Evolutionary conservation across 352 stramenopile genomes (phyloP).

Genomic region (Pythium aquatile): DNA sequence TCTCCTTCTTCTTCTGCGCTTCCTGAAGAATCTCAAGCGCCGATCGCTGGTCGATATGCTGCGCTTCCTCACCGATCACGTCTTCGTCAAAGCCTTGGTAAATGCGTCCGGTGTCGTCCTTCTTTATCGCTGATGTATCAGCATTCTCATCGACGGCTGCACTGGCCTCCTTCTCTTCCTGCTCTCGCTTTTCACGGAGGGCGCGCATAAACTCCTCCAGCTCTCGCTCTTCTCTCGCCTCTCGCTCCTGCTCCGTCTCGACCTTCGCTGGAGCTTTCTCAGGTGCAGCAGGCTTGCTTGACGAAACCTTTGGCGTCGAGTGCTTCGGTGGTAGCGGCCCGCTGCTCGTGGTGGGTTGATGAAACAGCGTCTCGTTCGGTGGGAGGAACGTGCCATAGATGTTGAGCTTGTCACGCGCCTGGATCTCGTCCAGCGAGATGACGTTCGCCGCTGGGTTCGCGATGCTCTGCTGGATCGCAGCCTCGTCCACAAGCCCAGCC

Average conservation of each 20-base stretch:
- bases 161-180: constrained; percentile 40
- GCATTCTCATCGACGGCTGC: constrained; percentile 8
- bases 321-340: background rate
- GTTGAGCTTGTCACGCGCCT: constrained; percentile 72
- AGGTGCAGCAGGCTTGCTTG: constrained; percentile 19
- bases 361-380: constrained; percentile 18
- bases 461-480: constrained; percentile 70
- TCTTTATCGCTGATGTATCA: constrained; percentile 29
- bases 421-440: constrained; percentile 84
- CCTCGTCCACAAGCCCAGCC: constrained; percentile 77
- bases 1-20: constrained; percentile 91
- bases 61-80: constrained; percentile 75
- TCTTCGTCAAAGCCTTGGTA: constrained; percentile 88
- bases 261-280: background rate
- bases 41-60: constrained; percentile 72
- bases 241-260: constrained; percentile 63
- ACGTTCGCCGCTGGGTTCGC: constrained; percentile 71
- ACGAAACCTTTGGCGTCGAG: background rate
- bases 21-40: constrained; percentile 91
- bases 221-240: constrained; percentile 78
- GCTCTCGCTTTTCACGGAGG: constrained; percentile 69
- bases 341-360: background rate
- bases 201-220: constrained; percentile 85
- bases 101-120: constrained; percentile 71
- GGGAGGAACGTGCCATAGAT: constrained; percentile 87